Evolutionary conservation across 164 flowering plant species (phyloP), one percentile per base, ranked within the genome.

Genomic region (Litsea cubeba): DNA sequence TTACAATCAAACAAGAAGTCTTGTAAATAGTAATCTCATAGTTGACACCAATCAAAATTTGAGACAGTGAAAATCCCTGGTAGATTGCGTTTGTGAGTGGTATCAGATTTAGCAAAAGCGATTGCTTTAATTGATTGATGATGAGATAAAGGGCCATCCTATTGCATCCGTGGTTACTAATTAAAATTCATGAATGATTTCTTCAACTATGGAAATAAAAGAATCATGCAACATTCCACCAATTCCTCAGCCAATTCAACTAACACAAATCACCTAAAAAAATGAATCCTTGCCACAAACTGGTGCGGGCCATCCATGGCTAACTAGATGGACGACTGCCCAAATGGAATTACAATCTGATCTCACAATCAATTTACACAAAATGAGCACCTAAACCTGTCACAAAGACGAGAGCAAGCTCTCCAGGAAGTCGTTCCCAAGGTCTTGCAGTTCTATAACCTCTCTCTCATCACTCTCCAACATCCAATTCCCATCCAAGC

Each of bases 371-470:
- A 54, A 15, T 14, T 54, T 15, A 15, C 17, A 54, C 18, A 54
- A 54, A 54, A 54, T 14, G 12, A 54, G 17, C 30, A 11, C 12
- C 46, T 2, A 14, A 7, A n/a, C 69, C 50, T 64, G 57, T 22
- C 75, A 76, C 80, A 17, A 73, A 54, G 87, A 84, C 71, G 90
- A 82, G 57, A 90, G 75, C 82, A 90, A 84, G 79, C 80, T 86
- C 2, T 92, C 95, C 83, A 92, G 83, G 73, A 80, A 88, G 65
- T 88, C 93, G 80, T 76, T 83, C 20, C 97, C 93, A 76, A 91
- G 83, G 70, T 92, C 93, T 76, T 84, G 85, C 79, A 90, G 85
- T 83, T 85, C 97, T 7, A 91, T 26, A 6, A 90, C 80, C 68
- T 82, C 91, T 72, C 40, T 46, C 50, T 76, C 30, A 17, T 76